Conservation (phyloP, 371 early-diverging fungal genomes). For the Mortierella sp. region DNA sequence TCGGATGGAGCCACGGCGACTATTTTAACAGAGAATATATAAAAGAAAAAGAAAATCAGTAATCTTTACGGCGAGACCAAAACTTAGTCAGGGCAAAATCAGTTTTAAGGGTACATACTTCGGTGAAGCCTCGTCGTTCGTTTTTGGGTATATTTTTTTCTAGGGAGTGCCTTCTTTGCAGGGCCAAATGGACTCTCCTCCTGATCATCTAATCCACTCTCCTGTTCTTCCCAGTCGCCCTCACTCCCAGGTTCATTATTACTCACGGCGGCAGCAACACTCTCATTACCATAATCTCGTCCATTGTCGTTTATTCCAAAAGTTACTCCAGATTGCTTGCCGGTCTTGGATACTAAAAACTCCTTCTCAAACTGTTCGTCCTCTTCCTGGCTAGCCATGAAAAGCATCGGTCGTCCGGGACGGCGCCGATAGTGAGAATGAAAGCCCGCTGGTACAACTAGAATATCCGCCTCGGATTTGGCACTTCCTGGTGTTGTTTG, state of each 20-base stretch:
- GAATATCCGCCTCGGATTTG: slow-evolving; percentile 27
- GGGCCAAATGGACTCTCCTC: neutral
- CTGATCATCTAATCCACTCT: neutral
- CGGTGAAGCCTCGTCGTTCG: slow-evolving; percentile 43
- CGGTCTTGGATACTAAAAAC: slow-evolving; percentile 8
- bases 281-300: neutral
- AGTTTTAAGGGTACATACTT: slow-evolving; percentile 17
- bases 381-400: slow-evolving; percentile 47
- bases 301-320: neutral
- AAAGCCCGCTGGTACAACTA: slow-evolving; percentile 43
- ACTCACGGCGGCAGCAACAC: neutral
- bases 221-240: slow-evolving; percentile 23
- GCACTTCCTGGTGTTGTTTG: slow-evolving; percentile 42
- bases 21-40: slow-evolving; percentile 1
- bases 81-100: neutral
- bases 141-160: slow-evolving; percentile 54
- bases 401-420: slow-evolving; percentile 13
- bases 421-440: slow-evolving; percentile 46
- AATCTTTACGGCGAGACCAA: neutral
- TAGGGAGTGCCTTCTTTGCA: slow-evolving; percentile 7
- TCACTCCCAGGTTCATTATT: slow-evolving; percentile 3
- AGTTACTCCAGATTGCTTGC: neutral
- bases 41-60: neutral
- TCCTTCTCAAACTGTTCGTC: slow-evolving; percentile 40
- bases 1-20: slow-evolving; percentile 50